Percentiles rank a stretch among this genome's conserved stretches.
Evolutionary conservation across 805 yeast genomes (phyloP).

Genomic region (Wickerhamomyces strasburgensis): DNA sequence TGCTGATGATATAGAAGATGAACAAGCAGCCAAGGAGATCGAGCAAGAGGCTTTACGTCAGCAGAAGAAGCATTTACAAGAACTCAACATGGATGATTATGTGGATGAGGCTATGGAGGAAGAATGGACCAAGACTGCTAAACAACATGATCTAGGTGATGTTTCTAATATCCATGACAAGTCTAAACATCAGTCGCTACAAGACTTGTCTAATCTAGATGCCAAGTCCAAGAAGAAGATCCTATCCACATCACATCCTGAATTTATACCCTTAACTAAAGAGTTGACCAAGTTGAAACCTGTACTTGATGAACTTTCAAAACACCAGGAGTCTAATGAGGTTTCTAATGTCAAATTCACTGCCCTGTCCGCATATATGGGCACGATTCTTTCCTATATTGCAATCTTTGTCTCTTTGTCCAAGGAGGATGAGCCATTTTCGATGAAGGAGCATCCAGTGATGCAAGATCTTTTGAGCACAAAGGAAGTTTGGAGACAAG

Average conservation of each 20-base stretch:
- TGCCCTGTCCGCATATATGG: slow-evolving; percentile 76
- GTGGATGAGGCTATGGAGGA: slow-evolving; percentile 73
- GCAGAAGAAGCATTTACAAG: slow-evolving; percentile 75
- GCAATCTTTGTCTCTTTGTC: slow-evolving; percentile 62
- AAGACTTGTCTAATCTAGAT: slow-evolving; percentile 47
- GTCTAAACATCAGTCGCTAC: slow-evolving; percentile 32
- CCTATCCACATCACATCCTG: slow-evolving; percentile 69
- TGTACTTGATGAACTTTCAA: slow-evolving; percentile 33
- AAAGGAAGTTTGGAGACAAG: slow-evolving; percentile 88
- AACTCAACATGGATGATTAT: slow-evolving; percentile 68
- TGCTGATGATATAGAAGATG: slow-evolving; percentile 50
- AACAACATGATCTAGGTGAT: slow-evolving; percentile 39
- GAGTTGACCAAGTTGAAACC: slow-evolving; percentile 48
- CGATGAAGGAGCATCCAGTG: slow-evolving; percentile 81
- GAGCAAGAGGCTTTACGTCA: slow-evolving; percentile 85
- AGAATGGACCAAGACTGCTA: slow-evolving; percentile 69
- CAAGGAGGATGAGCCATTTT: slow-evolving; percentile 47
- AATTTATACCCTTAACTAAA: slow-evolving; percentile 67
- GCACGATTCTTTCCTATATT: slow-evolving; percentile 72
- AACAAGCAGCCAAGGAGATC: slow-evolving; percentile 69
- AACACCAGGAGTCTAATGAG: slow-evolving; percentile 28
- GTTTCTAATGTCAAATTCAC: slow-evolving; percentile 47
- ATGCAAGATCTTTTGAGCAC: slow-evolving; percentile 83
- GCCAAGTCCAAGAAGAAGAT: slow-evolving; percentile 47
- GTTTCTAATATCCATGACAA: slow-evolving; percentile 24